A percentile compares a stretch with the other conserved stretches of the same genome.
Conservation (phyloP, 129 eudicot genomes). For the Cynara cardunculus region DNA sequence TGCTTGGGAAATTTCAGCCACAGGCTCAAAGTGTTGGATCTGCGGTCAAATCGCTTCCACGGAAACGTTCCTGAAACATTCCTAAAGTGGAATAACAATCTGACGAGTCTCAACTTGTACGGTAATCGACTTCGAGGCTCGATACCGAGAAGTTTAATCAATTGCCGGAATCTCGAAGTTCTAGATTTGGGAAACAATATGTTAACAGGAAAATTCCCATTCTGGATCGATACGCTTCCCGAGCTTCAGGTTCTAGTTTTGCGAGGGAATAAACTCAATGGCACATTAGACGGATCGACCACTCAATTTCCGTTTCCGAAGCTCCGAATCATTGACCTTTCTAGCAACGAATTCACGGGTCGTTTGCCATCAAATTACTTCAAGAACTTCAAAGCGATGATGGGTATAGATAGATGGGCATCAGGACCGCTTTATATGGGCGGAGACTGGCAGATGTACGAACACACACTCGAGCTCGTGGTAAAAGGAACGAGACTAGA, state of each 20-base stretch:
- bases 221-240: slow-evolving; percentile 32
- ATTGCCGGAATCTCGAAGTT: slow-evolving; percentile 32
- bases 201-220: slow-evolving; percentile 27
- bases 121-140: slow-evolving; percentile 27
- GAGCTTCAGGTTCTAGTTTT: slow-evolving; percentile 38
- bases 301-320: slow-evolving; percentile 23
- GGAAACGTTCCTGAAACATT: slow-evolving; percentile 26
- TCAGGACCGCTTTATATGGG: slow-evolving; percentile 24
- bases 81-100: background rate
- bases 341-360: slow-evolving; percentile 31
- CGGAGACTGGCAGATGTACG: background rate
- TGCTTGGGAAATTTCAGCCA: slow-evolving; percentile 34
- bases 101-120: slow-evolving; percentile 22
- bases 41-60: slow-evolving; percentile 12
- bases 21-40: slow-evolving; percentile 13
- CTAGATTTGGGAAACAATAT: slow-evolving; percentile 36
- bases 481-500: slow-evolving; percentile 24
- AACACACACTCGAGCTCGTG: slow-evolving; percentile 17
- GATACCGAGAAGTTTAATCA: slow-evolving; percentile 14
- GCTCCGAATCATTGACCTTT: slow-evolving; percentile 37
- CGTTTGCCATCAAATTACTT: slow-evolving; percentile 26
- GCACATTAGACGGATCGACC: slow-evolving; percentile 14
- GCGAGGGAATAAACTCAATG: slow-evolving; percentile 30
- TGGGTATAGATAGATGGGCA: background rate
- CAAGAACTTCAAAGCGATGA: slow-evolving; percentile 28